phyloP scores from a whole-genome alignment of 2,329 filamentous ascomycete genomes.

The Diaporthe velutina region DNA sequence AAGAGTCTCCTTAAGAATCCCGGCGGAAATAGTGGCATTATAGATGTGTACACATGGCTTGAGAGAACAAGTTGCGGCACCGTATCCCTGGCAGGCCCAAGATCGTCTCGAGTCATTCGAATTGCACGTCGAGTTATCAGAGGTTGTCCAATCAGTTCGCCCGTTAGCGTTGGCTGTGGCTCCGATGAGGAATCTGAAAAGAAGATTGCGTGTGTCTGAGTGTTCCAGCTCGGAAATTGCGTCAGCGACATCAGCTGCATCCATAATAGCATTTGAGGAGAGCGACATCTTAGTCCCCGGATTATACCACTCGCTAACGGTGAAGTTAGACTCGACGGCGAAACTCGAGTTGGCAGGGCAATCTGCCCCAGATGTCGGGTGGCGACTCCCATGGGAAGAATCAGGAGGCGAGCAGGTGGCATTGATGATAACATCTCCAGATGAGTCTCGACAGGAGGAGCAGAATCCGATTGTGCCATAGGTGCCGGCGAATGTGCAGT shows the following conservation, averaged over 20 bases:
- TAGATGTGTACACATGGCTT: background rate
- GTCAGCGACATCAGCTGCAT: no score
- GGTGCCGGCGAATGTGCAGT: background rate
- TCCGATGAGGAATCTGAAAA: background rate
- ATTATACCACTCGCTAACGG: fast-evolving
- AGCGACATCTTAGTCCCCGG: background rate
- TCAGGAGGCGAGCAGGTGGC: background rate
- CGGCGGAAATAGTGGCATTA: background rate
- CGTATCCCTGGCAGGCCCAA: background rate
- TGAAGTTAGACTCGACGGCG: background rate
- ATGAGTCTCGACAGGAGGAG: background rate
- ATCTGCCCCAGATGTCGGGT: background rate
- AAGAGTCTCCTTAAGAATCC: background rate
- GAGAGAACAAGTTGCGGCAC: background rate
- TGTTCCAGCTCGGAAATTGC: no score
- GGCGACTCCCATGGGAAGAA: background rate
- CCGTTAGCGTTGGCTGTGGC: background rate
- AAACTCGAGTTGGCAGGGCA: background rate
- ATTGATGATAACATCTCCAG: fast-evolving
- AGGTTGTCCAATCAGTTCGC: background rate
- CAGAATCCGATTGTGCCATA: background rate
- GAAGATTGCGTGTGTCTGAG: background rate
- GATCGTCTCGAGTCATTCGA: background rate
- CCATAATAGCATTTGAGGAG: no score
- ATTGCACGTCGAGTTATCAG: background rate